Conservation (phyloP, 108 stramenopile species). For the Bacterosira constricta region DNA sequence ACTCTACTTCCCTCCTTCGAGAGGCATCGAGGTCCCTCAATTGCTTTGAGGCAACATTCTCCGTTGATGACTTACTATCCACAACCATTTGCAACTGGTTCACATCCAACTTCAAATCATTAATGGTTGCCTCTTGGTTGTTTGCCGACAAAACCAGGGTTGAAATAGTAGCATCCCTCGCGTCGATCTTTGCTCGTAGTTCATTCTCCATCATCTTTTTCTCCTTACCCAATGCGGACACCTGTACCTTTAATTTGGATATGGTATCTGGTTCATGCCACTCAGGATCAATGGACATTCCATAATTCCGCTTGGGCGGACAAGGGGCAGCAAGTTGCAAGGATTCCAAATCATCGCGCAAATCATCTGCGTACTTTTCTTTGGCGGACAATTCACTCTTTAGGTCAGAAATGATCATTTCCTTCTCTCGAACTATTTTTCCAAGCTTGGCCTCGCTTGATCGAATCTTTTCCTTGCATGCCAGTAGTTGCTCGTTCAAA, state of each 20-base stretch:
- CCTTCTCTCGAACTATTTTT: constrained; percentile 37
- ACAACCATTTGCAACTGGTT: constrained; percentile 37
- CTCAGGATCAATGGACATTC: constrained; percentile 39
- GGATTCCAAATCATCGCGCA: constrained; percentile 24
- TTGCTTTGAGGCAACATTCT: constrained; percentile 23
- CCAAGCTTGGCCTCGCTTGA: constrained; percentile 27
- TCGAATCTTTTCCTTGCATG: constrained; percentile 23
- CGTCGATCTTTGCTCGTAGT: constrained; percentile 50
- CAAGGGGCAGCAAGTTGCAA: constrained; percentile 16
- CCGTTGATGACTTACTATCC: constrained; percentile 37
- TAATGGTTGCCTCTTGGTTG: constrained; percentile 59
- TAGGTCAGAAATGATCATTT: constrained; percentile 39
- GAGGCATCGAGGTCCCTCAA: constrained; percentile 45
- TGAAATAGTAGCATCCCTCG: constrained; percentile 78
- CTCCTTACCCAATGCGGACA: constrained; percentile 24
- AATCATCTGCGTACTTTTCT: constrained; percentile 24
- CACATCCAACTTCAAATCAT: constrained; percentile 49
- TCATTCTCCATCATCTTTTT: constrained; percentile 41
- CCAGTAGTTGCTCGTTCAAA: constrained; percentile 45
- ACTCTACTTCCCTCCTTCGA: constrained; percentile 46
- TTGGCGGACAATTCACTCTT: constrained; percentile 30
- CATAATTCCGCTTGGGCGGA: constrained; percentile 18
- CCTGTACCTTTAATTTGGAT: constrained; percentile 32
- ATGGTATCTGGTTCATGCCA: constrained; percentile 29
- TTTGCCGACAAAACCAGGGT: constrained; percentile 68